These are phyloP conservation scores for Pichia sorboxylosa DNA, from an alignment of 1,139 yeast genomes.

Conservation along the genomic window DNA sequence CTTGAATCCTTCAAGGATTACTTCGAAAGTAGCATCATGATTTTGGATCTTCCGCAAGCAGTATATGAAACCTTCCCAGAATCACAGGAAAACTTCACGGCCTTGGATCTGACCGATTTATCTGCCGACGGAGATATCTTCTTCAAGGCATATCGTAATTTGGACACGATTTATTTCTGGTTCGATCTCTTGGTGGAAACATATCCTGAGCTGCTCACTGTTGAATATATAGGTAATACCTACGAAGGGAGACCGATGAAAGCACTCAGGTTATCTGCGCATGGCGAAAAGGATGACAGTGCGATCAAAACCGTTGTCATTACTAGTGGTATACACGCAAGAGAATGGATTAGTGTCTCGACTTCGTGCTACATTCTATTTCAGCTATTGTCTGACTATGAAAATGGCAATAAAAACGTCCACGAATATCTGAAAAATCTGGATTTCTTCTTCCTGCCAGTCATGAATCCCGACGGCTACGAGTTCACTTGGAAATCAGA, in stretches of 20 bases:
- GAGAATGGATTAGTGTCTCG: slow-evolving; percentile 82
- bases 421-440: slow-evolving; percentile 33
- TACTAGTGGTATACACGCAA: slow-evolving; percentile 78
- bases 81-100: slow-evolving; percentile 5
- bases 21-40: slow-evolving; percentile 29
- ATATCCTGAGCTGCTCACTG: slow-evolving; percentile 46
- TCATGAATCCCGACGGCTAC: slow-evolving; percentile 86
- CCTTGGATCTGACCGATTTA: slow-evolving; percentile 8
- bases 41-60: slow-evolving; percentile 45
- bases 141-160: slow-evolving; percentile 59
- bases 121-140: slow-evolving; percentile 26
- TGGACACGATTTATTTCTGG: slow-evolving; percentile 66
- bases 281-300: slow-evolving; percentile 16
- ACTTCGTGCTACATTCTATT: slow-evolving; percentile 55
- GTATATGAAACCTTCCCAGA: slow-evolving; percentile 45
- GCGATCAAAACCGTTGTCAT: slow-evolving; percentile 60
- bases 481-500: slow-evolving; percentile 71
- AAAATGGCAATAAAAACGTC: slow-evolving; percentile 28
- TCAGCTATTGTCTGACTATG: slow-evolving; percentile 43
- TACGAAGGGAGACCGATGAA: slow-evolving; percentile 60
- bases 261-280: slow-evolving; percentile 51
- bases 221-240: slow-evolving; percentile 65
- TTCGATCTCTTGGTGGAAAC: slow-evolving; percentile 42
- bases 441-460: slow-evolving; percentile 71
- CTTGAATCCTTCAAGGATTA: slow-evolving; percentile 1